Conservation (phyloP, 2,329 filamentous ascomycete genomes). For the Xylariaceae sp. region DNA sequence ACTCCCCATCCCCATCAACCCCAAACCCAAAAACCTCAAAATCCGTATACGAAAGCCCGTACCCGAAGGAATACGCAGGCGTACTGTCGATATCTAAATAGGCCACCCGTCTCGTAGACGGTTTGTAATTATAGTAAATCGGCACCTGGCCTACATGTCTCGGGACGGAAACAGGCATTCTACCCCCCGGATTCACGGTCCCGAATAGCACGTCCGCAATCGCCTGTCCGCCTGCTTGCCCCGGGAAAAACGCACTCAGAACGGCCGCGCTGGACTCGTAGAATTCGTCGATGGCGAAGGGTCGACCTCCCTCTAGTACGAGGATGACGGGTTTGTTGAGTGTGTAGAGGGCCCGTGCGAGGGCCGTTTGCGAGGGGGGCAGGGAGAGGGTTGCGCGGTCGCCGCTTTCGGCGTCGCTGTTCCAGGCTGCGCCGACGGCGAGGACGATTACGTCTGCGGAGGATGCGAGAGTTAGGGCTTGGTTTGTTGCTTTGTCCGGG, state of each 20-base stretch:
- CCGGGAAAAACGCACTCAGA: slow-evolving; percentile 35
- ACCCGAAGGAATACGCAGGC: slow-evolving; percentile 34
- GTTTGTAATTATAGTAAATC: slow-evolving; percentile 35
- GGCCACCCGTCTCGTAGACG: slow-evolving; percentile 25
- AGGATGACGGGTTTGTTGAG: slow-evolving; percentile 39
- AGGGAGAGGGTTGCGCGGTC: slow-evolving; percentile 37
- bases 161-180: slow-evolving; percentile 34
- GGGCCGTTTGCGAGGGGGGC: slow-evolving; percentile 34
- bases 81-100: slow-evolving; percentile 32
- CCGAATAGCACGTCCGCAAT: slow-evolving; percentile 36
- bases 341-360: slow-evolving; percentile 35
- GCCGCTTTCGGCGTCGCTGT: slow-evolving; percentile 40
- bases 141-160: slow-evolving; percentile 34
- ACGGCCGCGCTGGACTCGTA: slow-evolving; percentile 38
- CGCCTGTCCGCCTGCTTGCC: slow-evolving; percentile 33
- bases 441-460: slow-evolving; percentile 37
- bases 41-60: slow-evolving; percentile 34
- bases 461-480: slow-evolving; percentile 35
- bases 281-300: slow-evolving; percentile 36
- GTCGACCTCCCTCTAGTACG: slow-evolving; percentile 39
- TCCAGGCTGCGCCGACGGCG: slow-evolving; percentile 40
- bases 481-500: slow-evolving; percentile 23
- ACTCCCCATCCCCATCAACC: slow-evolving; percentile 18
- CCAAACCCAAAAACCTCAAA: slow-evolving; percentile 31
- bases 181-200: slow-evolving; percentile 30